A percentile compares a stretch with the other conserved stretches of the same genome.
phyloP scores from a whole-genome alignment of 2,329 filamentous ascomycete genomes.

The Phaeosphaeria sp. region DNA sequence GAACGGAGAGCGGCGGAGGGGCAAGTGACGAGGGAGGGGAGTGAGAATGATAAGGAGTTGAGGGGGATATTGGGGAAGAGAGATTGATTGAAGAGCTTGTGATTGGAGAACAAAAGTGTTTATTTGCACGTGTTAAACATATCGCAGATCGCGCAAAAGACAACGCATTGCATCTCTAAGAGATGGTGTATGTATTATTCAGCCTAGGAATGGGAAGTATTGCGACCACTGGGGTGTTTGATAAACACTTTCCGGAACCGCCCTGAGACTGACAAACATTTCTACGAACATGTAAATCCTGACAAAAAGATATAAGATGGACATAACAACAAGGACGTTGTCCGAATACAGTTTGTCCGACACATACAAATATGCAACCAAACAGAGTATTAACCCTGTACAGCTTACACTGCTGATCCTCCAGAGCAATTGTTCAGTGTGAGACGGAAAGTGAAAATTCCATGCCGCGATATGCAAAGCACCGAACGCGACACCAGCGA shows the following conservation, averaged over 20 bases:
- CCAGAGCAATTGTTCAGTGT: conserved; percentile 15
- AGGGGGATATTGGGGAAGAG: conserved; percentile 3
- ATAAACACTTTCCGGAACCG: conserved; percentile 14
- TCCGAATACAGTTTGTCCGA: too few relatives aligned
- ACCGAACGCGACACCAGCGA: neutral
- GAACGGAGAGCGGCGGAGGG: conserved; percentile 14
- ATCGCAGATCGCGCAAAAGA: neutral
- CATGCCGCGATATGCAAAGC: conserved; percentile 14
- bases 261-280: conserved; percentile 16
- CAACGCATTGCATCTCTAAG: too few relatives aligned
- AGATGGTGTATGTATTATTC: neutral
- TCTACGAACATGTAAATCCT: conserved; percentile 16
- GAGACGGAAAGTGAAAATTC: conserved; percentile 15
- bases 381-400: neutral
- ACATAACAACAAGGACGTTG: neutral
- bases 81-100: neutral
- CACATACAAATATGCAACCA: too few relatives aligned
- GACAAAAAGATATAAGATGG: conserved; percentile 1
- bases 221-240: conserved; percentile 17
- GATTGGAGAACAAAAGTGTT: too few relatives aligned
- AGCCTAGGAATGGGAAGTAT: conserved; percentile 20
- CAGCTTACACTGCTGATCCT: conserved; percentile 9
- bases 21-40: neutral
- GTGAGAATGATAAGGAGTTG: neutral
- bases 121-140: too few relatives aligned